These are phyloP conservation scores for Yamadazyma atmosphaerica DNA, from an alignment of 1,139 yeast genomes.

Conservation along the genomic window DNA sequence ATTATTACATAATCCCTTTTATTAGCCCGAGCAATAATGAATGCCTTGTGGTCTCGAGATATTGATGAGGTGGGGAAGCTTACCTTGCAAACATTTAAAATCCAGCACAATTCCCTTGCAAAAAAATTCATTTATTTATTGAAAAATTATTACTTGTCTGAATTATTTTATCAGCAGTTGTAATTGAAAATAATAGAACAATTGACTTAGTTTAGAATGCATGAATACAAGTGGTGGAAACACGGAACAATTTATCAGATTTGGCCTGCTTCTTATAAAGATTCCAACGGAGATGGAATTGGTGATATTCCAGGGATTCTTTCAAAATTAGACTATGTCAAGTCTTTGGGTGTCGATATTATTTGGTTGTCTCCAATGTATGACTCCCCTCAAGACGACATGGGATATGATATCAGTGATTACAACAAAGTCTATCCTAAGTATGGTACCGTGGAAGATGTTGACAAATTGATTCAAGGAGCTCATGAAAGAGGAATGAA, in stretches of 20 bases:
- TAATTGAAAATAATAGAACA: no score
- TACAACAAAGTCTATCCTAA: constrained; percentile 51
- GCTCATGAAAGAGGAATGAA: constrained; percentile 52
- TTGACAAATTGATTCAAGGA: constrained; percentile 48
- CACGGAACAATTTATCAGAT: constrained; percentile 56
- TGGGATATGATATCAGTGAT: constrained; percentile 63
- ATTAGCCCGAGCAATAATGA: background rate
- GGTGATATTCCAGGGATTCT: constrained; percentile 59
- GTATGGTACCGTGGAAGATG: constrained; percentile 55
- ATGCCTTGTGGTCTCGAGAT: background rate
- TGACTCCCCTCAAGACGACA: constrained; percentile 60
- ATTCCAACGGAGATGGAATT: constrained; percentile 57
- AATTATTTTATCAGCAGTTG: background rate
- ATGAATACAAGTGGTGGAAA: constrained; percentile 50
- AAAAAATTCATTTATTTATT: background rate
- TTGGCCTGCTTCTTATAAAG: constrained; percentile 60
- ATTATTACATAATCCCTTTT: background rate
- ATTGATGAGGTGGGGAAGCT: background rate
- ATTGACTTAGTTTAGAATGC: constrained; percentile 1
- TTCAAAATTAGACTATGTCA: constrained; percentile 51
- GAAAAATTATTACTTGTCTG: background rate
- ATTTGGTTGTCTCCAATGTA: constrained; percentile 61
- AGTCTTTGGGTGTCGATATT: constrained; percentile 51
- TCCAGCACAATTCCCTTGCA: background rate
- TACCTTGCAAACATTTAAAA: background rate